These are phyloP conservation scores for Tetradesmus lagerheimii DNA, from an alignment of 139 green algal species.

Conservation along the genomic window DNA sequence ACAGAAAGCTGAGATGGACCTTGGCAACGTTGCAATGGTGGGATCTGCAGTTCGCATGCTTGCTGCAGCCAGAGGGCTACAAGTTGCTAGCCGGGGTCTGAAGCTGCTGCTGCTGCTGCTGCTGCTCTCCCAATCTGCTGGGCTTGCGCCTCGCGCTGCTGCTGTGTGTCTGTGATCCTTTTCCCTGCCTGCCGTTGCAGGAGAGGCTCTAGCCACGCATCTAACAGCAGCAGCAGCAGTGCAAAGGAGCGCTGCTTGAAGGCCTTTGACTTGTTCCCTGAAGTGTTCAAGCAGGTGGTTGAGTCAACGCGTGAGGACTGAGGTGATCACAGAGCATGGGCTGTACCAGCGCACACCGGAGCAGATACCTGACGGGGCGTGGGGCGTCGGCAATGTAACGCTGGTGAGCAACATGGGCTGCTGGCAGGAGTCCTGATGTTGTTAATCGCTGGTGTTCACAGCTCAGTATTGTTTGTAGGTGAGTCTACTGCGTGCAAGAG, in stretches of 20 bases:
- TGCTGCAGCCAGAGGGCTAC: too few relatives aligned
- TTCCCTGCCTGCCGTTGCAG: too few relatives aligned
- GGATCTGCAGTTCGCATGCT: too few relatives aligned
- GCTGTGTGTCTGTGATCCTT: too few relatives aligned
- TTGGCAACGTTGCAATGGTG: too few relatives aligned
- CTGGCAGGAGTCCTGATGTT: background rate
- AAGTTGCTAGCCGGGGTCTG: too few relatives aligned
- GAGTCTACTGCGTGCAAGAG: too few relatives aligned
- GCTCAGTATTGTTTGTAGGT: too few relatives aligned
- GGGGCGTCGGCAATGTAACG: slow-evolving; percentile 29
- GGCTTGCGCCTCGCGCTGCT: too few relatives aligned
- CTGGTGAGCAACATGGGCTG: background rate
- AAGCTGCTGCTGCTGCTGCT: too few relatives aligned
- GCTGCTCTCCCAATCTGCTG: too few relatives aligned
- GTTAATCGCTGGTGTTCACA: background rate
- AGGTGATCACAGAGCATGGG: slow-evolving; percentile 38
- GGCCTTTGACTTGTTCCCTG: slow-evolving; percentile 15
- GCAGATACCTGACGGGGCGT: slow-evolving; percentile 31
- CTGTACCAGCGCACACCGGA: slow-evolving; percentile 37
- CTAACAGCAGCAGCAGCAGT: background rate
- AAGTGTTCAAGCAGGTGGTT: slow-evolving; percentile 9
- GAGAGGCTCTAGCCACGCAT: slow-evolving; percentile 27
- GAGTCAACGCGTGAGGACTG: slow-evolving; percentile 1
- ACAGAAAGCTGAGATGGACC: too few relatives aligned
- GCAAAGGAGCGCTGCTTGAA: slow-evolving; percentile 32